Evolutionary conservation across 768 basidiomycete species (phyloP).

Genomic region (Termitomyces bulborhizus): DNA sequence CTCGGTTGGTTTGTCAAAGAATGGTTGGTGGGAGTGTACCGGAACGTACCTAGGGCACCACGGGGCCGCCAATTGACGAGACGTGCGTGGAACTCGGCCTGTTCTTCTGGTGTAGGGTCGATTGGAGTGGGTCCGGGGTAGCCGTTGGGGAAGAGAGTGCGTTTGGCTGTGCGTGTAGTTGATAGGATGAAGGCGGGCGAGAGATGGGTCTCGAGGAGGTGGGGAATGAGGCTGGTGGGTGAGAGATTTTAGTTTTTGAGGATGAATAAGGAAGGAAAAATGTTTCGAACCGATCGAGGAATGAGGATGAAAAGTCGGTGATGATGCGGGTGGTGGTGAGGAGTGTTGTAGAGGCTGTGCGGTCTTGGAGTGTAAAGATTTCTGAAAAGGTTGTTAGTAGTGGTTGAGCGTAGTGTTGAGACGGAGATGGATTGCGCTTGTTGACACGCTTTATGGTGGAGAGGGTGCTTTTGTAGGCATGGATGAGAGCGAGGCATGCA

Average conservation of each 20-base stretch:
- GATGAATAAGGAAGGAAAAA: not conserved
- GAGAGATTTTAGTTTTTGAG: not conserved
- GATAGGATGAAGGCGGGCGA: conserved; percentile 47
- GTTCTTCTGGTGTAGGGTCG: conserved; percentile 77
- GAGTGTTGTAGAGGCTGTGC: conserved; percentile 41
- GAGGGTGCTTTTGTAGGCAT: conserved; percentile 59
- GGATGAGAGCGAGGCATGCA: conserved; percentile 58
- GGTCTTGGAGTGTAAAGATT: conserved; percentile 40
- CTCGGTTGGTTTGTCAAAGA: not conserved
- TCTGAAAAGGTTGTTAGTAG: conserved; percentile 42
- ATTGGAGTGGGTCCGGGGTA: conserved; percentile 70
- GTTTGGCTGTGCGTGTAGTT: conserved; percentile 51
- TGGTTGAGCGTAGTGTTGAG: conserved; percentile 33
- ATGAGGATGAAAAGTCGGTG: conserved; percentile 39
- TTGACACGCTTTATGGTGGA: conserved; percentile 65
- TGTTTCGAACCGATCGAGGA: conserved; percentile 49
- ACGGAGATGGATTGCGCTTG: conserved; percentile 21
- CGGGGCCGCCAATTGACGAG: conserved; percentile 32
- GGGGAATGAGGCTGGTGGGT: conserved; percentile 53
- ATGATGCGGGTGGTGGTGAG: conserved; percentile 42
- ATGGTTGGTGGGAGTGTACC: too few relatives aligned
- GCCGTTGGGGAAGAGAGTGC: conserved; percentile 82
- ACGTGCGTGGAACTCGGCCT: conserved; percentile 45
- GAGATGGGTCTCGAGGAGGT: conserved; percentile 52
- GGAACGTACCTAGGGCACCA: conserved; percentile 28